Conservation (phyloP, 2,329 filamentous ascomycete genomes). For the Parafenestella ontariensis region DNA sequence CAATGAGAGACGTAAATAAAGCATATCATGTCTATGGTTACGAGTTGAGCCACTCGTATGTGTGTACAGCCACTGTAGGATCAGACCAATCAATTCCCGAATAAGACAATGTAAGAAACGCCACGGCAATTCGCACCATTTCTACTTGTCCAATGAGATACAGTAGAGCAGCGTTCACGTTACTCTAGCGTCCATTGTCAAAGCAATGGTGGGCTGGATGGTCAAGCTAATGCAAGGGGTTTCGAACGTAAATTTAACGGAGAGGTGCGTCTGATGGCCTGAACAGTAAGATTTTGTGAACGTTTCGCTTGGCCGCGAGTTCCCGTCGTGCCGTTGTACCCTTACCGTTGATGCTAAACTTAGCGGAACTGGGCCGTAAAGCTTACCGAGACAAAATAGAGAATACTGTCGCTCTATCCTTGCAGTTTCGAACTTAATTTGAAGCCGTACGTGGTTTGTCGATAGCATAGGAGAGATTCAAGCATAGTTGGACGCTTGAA, state of each 20-base stretch:
- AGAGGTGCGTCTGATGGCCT: constrained; percentile 8
- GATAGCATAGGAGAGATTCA: neutral
- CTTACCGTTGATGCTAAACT: constrained; percentile 4
- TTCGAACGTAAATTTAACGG: neutral
- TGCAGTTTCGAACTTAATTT: neutral
- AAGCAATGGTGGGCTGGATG: neutral
- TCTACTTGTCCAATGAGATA: neutral
- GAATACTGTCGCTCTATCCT: neutral
- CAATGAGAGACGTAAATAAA: neutral
- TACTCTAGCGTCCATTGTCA: neutral
- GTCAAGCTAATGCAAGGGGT: constrained; percentile 6
- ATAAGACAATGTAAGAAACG: constrained; percentile 2
- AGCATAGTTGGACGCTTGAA: neutral
- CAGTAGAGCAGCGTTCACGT: neutral
- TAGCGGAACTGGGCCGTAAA: constrained; percentile 2
- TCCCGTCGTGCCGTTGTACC: constrained; percentile 10
- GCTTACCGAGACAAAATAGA: constrained; percentile 2
- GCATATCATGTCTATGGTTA: neutral
- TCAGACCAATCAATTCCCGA: neutral
- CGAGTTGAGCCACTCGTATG: neutral
- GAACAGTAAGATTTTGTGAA: neutral
- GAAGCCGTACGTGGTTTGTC: too few relatives aligned
- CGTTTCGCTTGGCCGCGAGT: neutral
- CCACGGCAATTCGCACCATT: neutral
- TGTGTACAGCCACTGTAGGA: neutral